phyloP scores from a whole-genome alignment of 768 basidiomycete species.

The Mycena indigotica region DNA sequence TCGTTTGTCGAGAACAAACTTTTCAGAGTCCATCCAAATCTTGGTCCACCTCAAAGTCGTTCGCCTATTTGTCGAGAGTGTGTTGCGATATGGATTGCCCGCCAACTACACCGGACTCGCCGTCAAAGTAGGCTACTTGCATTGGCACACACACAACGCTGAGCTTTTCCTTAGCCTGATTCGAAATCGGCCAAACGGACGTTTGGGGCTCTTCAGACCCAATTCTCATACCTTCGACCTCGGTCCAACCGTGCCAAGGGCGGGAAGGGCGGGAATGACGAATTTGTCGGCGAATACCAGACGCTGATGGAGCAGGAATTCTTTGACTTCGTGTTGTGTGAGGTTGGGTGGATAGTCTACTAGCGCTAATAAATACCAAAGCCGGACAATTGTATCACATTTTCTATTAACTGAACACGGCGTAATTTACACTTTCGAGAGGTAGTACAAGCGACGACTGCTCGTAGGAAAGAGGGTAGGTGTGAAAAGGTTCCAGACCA shows the following conservation, averaged over 20 bases:
- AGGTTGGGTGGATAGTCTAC: slow-evolving; percentile 86
- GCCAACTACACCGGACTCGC: slow-evolving; percentile 84
- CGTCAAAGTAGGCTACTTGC: slow-evolving; percentile 61
- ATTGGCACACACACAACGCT: background rate
- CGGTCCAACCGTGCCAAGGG: slow-evolving; percentile 57
- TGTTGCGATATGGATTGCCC: slow-evolving; percentile 92
- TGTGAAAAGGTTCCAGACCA: slow-evolving; percentile 5
- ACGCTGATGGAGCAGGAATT: slow-evolving; percentile 93
- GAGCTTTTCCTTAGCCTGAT: slow-evolving; percentile 74
- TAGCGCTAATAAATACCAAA: slow-evolving; percentile 34
- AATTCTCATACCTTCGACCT: slow-evolving; percentile 82
- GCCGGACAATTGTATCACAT: slow-evolving; percentile 34
- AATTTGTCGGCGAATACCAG: slow-evolving; percentile 90
- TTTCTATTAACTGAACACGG: slow-evolving; percentile 46
- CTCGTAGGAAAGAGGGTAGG: slow-evolving; percentile 18
- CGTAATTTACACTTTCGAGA: slow-evolving; percentile 27
- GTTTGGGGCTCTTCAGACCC: slow-evolving; percentile 67
- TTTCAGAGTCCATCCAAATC: slow-evolving; percentile 94
- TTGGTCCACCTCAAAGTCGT: slow-evolving; percentile 92
- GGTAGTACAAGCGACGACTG: slow-evolving; percentile 27
- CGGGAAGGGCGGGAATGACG: slow-evolving; percentile 50
- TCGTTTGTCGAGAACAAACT: slow-evolving; percentile 88
- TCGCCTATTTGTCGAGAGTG: slow-evolving; percentile 91
- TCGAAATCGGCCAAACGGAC: slow-evolving; percentile 81
- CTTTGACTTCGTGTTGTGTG: slow-evolving; percentile 92